Conservation (phyloP, 75 land plant genomes). For the Selaginella moellendorffii region DNA sequence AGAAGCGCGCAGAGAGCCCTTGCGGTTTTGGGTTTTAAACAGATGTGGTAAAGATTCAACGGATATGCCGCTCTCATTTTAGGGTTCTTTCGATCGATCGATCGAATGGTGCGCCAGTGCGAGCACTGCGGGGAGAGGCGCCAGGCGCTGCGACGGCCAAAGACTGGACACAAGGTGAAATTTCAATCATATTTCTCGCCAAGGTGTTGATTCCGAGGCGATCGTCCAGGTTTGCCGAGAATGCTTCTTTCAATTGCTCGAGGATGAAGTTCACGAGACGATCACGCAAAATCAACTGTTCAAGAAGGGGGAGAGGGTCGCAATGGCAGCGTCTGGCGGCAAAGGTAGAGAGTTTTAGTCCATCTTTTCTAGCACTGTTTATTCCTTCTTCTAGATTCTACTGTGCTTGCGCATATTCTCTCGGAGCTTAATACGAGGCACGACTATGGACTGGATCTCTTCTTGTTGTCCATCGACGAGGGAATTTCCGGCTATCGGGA, state of each 20-base stretch:
- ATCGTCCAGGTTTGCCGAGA: conserved; percentile 67
- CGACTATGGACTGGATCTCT: conserved; percentile 84
- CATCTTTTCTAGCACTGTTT: too few species aligned
- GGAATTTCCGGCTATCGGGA: conserved; percentile 97
- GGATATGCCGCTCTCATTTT: too few species aligned
- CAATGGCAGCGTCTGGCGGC: conserved; percentile 94
- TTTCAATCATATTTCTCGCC: too few species aligned
- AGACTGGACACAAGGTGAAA: conserved; percentile 76
- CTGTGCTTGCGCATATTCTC: conserved; percentile 86
- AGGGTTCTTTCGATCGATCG: too few species aligned
- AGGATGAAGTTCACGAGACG: conserved; percentile 82
- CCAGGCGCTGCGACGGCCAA: conserved; percentile 69
- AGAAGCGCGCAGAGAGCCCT: too few species aligned
- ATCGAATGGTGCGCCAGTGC: conserved; percentile 31
- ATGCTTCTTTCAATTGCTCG: conserved; percentile 69
- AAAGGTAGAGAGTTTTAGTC: conserved; percentile 56
- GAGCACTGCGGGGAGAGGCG: conserved; percentile 40
- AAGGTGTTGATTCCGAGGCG: too few species aligned
- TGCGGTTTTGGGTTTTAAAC: too few species aligned
- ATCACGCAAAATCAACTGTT: conserved; percentile 67
- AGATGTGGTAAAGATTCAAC: too few species aligned
- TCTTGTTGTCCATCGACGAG: conserved; percentile 87
- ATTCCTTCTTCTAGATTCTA: conserved; percentile 55
- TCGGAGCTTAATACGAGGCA: conserved; percentile 62
- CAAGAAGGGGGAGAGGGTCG: conserved; percentile 84